Conservation (phyloP, 2,329 filamentous ascomycete species). For the Niveomyces coronatus region DNA sequence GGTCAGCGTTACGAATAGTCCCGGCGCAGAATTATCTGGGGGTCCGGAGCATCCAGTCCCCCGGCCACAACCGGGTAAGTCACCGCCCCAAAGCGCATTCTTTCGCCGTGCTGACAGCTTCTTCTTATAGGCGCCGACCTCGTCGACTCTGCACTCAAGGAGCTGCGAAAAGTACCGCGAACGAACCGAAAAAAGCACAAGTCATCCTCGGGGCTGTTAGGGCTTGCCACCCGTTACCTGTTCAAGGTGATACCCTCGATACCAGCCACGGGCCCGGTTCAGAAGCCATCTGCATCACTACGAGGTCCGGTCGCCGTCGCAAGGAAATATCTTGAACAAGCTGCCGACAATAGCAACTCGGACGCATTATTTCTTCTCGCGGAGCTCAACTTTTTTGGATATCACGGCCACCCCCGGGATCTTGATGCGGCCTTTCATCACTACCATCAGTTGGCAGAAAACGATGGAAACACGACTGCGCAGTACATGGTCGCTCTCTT, state of each 20-base stretch:
- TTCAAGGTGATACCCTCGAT: constrained; percentile 40
- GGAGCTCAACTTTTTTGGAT: constrained; percentile 95
- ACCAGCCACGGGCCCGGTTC: constrained; percentile 35
- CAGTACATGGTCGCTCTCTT: constrained; percentile 94
- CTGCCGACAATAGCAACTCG: constrained; percentile 49
- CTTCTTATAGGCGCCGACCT: constrained; percentile 39
- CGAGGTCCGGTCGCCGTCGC: constrained; percentile 39
- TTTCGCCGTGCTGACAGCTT: constrained; percentile 12
- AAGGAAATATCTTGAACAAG: constrained; percentile 41
- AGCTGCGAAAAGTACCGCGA: constrained; percentile 40
- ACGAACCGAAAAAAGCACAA: constrained; percentile 32
- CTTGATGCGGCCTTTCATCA: constrained; percentile 69
- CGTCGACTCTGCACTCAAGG: constrained; percentile 39
- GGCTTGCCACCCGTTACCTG: constrained; percentile 32
- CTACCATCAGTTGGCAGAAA: constrained; percentile 66
- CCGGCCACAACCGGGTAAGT: constrained; percentile 30
- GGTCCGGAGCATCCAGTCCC: constrained; percentile 18
- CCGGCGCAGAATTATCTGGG: constrained; percentile 20
- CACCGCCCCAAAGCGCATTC: constrained; percentile 1
- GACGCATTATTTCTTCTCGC: constrained; percentile 85
- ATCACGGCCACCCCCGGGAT: constrained; percentile 77
- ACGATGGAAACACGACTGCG: constrained; percentile 80
- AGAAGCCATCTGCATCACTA: constrained; percentile 22
- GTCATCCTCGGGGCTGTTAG: constrained; percentile 34
- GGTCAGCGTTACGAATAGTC: constrained; percentile 20